Evolutionary conservation across 257 asterid genomes (phyloP).

Genomic region (Haberlea rhodopensis): DNA sequence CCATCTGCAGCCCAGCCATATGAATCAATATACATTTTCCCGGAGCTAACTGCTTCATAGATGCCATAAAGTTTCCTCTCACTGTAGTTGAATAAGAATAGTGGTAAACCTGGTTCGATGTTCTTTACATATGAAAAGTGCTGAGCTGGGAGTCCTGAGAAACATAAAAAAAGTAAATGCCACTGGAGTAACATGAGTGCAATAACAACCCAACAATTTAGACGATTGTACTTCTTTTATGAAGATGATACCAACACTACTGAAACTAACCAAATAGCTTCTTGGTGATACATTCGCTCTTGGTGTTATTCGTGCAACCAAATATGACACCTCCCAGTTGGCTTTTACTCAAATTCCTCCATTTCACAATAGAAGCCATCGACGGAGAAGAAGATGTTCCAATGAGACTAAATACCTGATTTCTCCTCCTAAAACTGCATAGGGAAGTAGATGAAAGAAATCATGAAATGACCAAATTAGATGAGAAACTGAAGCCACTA

Average conservation of each 20-base stretch:
- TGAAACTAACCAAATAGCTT: constrained; percentile 54
- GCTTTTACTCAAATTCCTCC: constrained; percentile 39
- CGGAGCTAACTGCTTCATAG: constrained; percentile 83
- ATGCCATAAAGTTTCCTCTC: constrained; percentile 68
- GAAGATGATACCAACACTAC: constrained; percentile 6
- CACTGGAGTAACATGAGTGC: constrained; percentile 13
- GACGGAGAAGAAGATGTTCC: constrained; percentile 26
- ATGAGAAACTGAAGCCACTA: neutral
- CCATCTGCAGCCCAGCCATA: constrained; percentile 93
- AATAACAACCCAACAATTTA: constrained; percentile 19
- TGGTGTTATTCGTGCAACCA: constrained; percentile 44
- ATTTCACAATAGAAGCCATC: constrained; percentile 18
- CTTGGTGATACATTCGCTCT: constrained; percentile 36
- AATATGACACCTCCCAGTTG: constrained; percentile 59
- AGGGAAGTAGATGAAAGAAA: constrained; percentile 24
- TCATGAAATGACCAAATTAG: constrained; percentile 20
- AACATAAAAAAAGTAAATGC: constrained; percentile 24
- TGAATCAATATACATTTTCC: constrained; percentile 63
- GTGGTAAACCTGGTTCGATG: constrained; percentile 74
- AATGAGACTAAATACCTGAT: constrained; percentile 21
- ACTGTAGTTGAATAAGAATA: constrained; percentile 71
- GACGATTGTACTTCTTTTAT: neutral
- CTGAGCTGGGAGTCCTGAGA: constrained; percentile 66
- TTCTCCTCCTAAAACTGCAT: constrained; percentile 48
- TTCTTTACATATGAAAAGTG: constrained; percentile 66